Percentiles rank a stretch among this genome's conserved stretches.
These are phyloP conservation scores for Silene vulgaris DNA, from an alignment of 179 eudicot species.

Conservation along the genomic window DNA sequence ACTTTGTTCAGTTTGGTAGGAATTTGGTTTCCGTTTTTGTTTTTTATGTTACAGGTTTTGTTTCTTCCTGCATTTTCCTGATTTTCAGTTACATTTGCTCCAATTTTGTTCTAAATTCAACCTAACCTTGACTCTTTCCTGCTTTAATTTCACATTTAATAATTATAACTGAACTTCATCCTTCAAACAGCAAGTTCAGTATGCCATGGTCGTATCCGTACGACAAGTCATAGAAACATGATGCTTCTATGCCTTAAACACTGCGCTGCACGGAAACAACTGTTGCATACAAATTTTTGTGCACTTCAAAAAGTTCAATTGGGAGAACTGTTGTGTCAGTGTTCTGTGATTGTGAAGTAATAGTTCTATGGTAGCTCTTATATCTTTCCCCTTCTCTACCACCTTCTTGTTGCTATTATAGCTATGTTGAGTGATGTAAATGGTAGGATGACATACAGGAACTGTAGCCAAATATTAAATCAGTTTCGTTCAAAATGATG, in stretches of 20 bases:
- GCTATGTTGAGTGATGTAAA: not conserved
- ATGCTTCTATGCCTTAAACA: no score
- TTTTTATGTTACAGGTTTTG: slow-evolving; percentile 1
- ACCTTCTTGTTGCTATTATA: no score
- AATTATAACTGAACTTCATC: not conserved
- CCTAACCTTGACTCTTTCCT: not conserved
- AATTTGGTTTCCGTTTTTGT: not conserved
- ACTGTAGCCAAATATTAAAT: no score
- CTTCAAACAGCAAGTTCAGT: no score
- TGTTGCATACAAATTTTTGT: no score
- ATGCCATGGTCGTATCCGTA: no score
- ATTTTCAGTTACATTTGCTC: slow-evolving; percentile 15
- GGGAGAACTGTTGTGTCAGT: not conserved
- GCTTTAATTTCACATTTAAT: not conserved
- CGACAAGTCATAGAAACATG: no score
- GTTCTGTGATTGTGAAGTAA: not conserved
- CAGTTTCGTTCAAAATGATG: no score
- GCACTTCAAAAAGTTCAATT: not conserved
- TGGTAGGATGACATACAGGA: not conserved
- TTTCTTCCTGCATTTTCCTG: not conserved
- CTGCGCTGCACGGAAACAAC: no score
- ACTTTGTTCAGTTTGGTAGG: slow-evolving; percentile 4
- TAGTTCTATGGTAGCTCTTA: not conserved
- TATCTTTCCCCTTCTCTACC: no score
- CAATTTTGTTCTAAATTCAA: not conserved